Evolutionary conservation across 805 yeast genomes (phyloP), one percentile per base, ranked within the genome.

Genomic region (Candida boidinii): DNA sequence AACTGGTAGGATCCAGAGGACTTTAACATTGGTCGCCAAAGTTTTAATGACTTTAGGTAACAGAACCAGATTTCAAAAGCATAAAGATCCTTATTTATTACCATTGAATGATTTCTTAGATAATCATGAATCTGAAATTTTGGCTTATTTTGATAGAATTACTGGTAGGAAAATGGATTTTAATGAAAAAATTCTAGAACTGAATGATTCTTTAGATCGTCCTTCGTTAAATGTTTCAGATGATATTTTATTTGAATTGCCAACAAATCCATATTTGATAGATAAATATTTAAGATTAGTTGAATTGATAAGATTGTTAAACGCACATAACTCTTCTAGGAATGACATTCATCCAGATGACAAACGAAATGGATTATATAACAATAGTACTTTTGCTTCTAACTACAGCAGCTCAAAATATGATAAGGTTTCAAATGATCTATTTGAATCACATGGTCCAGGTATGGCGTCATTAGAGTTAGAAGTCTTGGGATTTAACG

Each of bases 11-110:
- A 66, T 77, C 2, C 88, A 86, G 42, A 66, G 95, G 38, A 81
- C 95, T 0, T 56, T 90, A 29, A 86, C 95, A 0, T 56, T 88
- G 16, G 64, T 88, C 5, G 86, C 96, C 8, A 90, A 90, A 50
- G 67, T 79, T 5, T 51, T 90, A 22, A 68, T 88, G 54, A 81
- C 82, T 19, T 68, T 90, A 38, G 85, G 95, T 3, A 90, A 81
- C 42, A 58, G 94, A 29, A 73, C 79, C 16, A 56, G 57, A 30
- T 86, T 92, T 54, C 60, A 60, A n/a, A 80, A 84, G 7, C 76
- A 77, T 29, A 90, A 88, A 48, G 97, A 90, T 48, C 86, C 92
- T 0, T 85, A 79, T 64, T 62, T 90, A 56, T 62, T 70, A 14
- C 63, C 60, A 22, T 68, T 90, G 74, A 90, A 92, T 53, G 48